Conservation (phyloP, 139 green algal genomes). For the Tetradesmus lagerheimii region DNA sequence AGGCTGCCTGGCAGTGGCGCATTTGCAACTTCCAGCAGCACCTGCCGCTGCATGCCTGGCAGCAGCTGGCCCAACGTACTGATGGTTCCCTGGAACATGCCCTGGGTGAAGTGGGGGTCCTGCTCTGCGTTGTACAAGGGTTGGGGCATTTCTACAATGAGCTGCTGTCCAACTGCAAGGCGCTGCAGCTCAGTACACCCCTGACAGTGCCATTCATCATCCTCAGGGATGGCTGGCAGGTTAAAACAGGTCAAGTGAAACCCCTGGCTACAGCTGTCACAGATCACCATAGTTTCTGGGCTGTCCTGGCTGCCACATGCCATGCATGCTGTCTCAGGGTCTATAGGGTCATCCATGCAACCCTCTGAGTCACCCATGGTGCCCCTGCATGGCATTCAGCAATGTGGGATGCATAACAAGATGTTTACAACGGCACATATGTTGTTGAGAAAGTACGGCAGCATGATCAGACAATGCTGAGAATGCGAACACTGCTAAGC, state of each 20-base stretch:
- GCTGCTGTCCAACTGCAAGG: not conserved
- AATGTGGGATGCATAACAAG: not conserved
- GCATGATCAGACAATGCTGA: too few relatives aligned
- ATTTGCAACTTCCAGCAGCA: not conserved
- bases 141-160: not conserved
- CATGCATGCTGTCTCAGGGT: conserved; percentile 12
- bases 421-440: too few relatives aligned
- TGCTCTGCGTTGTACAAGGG: not conserved
- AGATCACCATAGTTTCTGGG: conserved; percentile 23
- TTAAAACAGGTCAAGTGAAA: conserved; percentile 13
- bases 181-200: not conserved
- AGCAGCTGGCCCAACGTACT: not conserved
- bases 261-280: not conserved
- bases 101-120: not conserved
- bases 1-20: not conserved
- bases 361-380: not conserved
- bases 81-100: not conserved
- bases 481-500: too few relatives aligned
- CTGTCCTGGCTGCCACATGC: not conserved
- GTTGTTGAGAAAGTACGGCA: too few relatives aligned
- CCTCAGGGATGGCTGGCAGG: not conserved
- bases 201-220: not conserved
- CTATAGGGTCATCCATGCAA: not conserved
- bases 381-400: not conserved
- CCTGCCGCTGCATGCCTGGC: not conserved